Conservation (phyloP, 2,329 filamentous ascomycete species). For the Hymenoscyphus fraxineus region DNA sequence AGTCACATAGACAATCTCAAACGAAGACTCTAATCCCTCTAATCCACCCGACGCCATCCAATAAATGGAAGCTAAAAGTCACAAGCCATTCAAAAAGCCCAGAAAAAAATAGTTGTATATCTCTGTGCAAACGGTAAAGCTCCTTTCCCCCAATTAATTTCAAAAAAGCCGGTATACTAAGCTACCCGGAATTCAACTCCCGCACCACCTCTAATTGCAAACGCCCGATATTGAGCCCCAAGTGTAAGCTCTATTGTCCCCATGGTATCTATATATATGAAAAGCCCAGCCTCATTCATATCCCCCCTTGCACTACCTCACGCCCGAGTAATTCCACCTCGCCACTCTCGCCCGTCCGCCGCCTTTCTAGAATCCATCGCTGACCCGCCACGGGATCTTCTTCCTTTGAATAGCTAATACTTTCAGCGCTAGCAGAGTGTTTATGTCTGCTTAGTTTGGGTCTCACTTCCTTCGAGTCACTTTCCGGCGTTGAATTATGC, state of each 20-base stretch:
- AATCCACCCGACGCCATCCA: too few species aligned
- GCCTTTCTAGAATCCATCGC: constrained; percentile 67
- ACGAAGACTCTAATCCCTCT: too few species aligned
- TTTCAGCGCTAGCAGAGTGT: constrained; percentile 58
- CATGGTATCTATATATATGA: background rate
- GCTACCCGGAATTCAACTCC: too few species aligned
- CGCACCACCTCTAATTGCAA: too few species aligned
- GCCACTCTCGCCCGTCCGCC: constrained; percentile 62
- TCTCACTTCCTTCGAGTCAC: constrained; percentile 33
- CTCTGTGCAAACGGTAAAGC: too few species aligned
- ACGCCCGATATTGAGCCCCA: too few species aligned
- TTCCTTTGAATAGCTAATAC: constrained; percentile 63
- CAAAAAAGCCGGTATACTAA: too few species aligned
- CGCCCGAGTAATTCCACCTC: constrained; percentile 62
- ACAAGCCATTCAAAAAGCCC: too few species aligned
- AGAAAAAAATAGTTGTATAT: too few species aligned
- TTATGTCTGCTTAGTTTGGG: constrained; percentile 38
- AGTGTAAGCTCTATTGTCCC: background rate
- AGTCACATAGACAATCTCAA: too few species aligned
- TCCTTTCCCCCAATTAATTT: too few species aligned
- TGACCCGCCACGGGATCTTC: constrained; percentile 55
- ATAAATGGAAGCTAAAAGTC: too few species aligned
- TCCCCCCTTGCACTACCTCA: constrained; percentile 55
- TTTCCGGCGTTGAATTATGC: constrained; percentile 2
- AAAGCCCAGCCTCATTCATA: constrained; percentile 20